phyloP scores from a whole-genome alignment of 2,329 filamentous ascomycete genomes.

The Aureobasidium subglaciale region DNA sequence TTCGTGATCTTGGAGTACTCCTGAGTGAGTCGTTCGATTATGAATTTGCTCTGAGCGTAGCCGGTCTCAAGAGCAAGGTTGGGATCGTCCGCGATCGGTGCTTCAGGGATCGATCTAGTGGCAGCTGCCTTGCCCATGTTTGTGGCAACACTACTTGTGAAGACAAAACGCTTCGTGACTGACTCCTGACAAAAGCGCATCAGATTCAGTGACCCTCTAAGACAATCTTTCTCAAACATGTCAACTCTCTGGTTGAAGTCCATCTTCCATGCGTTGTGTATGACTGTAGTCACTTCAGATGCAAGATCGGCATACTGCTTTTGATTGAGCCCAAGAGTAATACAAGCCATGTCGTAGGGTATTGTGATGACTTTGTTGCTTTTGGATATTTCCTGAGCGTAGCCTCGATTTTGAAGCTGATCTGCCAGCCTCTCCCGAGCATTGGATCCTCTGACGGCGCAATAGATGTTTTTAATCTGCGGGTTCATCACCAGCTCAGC shows the following conservation, averaged over 20 bases:
- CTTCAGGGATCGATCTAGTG: background rate
- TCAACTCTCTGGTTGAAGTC: conserved; percentile 30
- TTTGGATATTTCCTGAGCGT: conserved; percentile 17
- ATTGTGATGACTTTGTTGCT: background rate
- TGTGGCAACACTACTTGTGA: conserved; percentile 17
- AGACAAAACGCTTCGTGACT: conserved; percentile 19
- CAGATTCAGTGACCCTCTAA: conserved; percentile 26
- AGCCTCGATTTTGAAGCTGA: conserved; percentile 18
- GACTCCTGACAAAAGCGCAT: conserved; percentile 24
- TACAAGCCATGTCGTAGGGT: conserved; percentile 19
- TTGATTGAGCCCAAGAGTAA: conserved; percentile 22
- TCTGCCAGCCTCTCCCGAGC: conserved; percentile 21
- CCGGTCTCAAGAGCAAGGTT: conserved; percentile 15
- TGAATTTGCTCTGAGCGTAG: conserved; percentile 18
- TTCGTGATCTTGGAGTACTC: background rate
- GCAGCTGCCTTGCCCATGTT: conserved; percentile 15
- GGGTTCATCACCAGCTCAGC: conserved; percentile 11
- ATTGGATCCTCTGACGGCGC: conserved; percentile 16
- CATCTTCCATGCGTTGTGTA: conserved; percentile 33
- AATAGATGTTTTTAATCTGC: conserved; percentile 3
- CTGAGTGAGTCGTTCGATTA: conserved; percentile 15
- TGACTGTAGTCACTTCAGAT: conserved; percentile 21
- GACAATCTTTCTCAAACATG: conserved; percentile 26
- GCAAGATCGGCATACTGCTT: conserved; percentile 20
- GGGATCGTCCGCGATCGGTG: conserved; percentile 9